Base-by-base conservation (phyloP, 495 filamentous ascomycete species). In the Podospora pseudopauciseta region DNA sequence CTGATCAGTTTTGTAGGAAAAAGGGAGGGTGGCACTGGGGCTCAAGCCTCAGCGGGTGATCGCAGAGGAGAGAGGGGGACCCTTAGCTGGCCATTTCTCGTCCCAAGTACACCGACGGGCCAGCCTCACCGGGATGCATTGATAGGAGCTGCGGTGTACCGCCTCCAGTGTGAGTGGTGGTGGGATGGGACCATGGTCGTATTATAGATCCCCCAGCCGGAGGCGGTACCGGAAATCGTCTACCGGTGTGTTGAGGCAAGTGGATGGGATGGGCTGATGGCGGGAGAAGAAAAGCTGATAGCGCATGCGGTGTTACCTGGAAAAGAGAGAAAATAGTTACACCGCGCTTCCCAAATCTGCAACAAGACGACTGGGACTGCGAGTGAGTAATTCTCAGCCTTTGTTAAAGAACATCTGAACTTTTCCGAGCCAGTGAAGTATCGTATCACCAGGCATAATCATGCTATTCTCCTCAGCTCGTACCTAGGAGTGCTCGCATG, bases 31-130 rank as follows among this genome's bases (percentile, higher is more conserved):
- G 59, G 6, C 59, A 61, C 18, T 26, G 30, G 30, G 30, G 30
- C 16, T 9, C 23, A 27, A 27, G n/a, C 59, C 59, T 61, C 26
- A 61, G 13, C 23, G 27, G 27, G 23, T 18, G 16, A 18, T 61
- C 30, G 59, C 26, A 26, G 27, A 4, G 58, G 4, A 23, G 58
- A 20, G 15, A 60, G 19, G 26, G 18, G 23, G 59, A 61, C 59
- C 59, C 59, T 61, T 61, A 61, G 27, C 19, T 61, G 59, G 23
- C 59, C 59, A 61, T 26, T 61, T n/a, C 16, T 30, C 5, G 23
- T 27, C 4, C 20, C 15, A 15, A 18, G 15, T 56, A 56, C 54
- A 56, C 54, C 30, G 30, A 32, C 30, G 30, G 30, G 3, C 4
- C 30, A 32, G 30, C 30, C 39, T 49, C 39, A 49, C 5, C 39